Evolutionary conservation across 306 rosid genomes (phyloP).

Genomic region (Astragalus membranaceus): DNA sequence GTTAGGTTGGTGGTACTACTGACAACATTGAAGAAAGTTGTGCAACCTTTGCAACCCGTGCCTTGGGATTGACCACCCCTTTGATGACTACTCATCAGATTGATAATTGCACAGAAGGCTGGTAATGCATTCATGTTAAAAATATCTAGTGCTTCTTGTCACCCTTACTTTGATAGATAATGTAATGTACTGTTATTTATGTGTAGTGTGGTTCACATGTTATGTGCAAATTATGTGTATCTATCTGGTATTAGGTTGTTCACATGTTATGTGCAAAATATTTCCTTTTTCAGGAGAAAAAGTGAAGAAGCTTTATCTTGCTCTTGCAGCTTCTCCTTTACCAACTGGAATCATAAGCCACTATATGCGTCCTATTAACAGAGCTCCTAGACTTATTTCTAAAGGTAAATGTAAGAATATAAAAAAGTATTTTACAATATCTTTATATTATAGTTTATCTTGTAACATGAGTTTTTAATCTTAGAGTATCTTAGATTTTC

Average conservation of each 20-base stretch:
- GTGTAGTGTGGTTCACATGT: constrained; percentile 63
- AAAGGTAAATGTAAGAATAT: constrained; percentile 35
- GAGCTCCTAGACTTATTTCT: constrained; percentile 82
- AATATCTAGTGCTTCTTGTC: neutral
- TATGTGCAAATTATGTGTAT: constrained; percentile 13
- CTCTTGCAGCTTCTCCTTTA: constrained; percentile 79
- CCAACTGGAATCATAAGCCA: constrained; percentile 67
- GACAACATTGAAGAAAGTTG: constrained; percentile 87
- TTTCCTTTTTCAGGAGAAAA: constrained; percentile 52
- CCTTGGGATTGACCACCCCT: constrained; percentile 67
- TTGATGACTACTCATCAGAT: constrained; percentile 92
- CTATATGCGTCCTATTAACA: constrained; percentile 80
- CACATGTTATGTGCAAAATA: neutral
- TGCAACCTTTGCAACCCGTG: constrained; percentile 85
- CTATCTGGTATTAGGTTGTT: neutral
- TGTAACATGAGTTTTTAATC: no score
- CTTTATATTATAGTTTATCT: no score
- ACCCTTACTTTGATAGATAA: constrained; percentile 1
- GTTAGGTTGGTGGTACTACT: constrained; percentile 88
- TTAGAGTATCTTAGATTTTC: no score
- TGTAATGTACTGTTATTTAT: constrained; percentile 25
- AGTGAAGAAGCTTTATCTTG: constrained; percentile 88
- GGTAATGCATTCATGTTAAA: constrained; percentile 41
- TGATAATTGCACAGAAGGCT: constrained; percentile 97
- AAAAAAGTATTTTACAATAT: no score